Evolutionary conservation across 75 land plant species (phyloP).

Genomic region (Chamaecyparis obtusa): DNA sequence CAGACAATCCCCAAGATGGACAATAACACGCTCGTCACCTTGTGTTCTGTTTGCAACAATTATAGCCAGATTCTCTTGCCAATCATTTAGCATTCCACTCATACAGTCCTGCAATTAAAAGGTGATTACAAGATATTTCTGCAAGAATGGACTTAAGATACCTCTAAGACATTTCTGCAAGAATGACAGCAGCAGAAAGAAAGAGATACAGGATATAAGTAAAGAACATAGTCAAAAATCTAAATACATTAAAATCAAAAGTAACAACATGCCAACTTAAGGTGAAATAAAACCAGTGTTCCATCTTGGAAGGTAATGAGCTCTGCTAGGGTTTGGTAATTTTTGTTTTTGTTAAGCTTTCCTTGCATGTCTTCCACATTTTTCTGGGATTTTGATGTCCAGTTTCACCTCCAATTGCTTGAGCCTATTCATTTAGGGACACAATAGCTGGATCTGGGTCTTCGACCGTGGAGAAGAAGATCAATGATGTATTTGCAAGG

Average conservation of each 20-base stretch:
- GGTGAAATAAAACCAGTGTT: too few species aligned
- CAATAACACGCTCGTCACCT: constrained; percentile 86
- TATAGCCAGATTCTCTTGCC: constrained; percentile 91
- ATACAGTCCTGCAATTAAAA: constrained; percentile 32
- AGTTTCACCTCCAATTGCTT: too few species aligned
- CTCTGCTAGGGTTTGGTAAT: too few species aligned
- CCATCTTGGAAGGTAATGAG: too few species aligned
- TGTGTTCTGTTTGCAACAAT: constrained; percentile 89
- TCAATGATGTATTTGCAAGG: too few species aligned
- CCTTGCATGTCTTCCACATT: too few species aligned
- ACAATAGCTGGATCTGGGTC: too few species aligned
- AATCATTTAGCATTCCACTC: constrained; percentile 80
- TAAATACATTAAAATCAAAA: not conserved
- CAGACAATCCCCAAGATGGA: constrained; percentile 85
- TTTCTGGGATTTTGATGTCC: too few species aligned
- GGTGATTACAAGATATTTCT: not conserved
- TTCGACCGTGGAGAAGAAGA: too few species aligned
- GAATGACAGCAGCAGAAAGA: not conserved
- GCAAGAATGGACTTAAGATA: not conserved
- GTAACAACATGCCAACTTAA: too few species aligned
- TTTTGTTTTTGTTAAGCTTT: too few species aligned
- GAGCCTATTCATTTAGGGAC: too few species aligned
- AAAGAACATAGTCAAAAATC: not conserved
- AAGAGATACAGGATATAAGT: not conserved
- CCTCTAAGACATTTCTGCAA: not conserved